A percentile compares a stretch with the other conserved stretches of the same genome.
phyloP scores from a whole-genome alignment of 2,329 filamentous ascomycete species.

The Nemania sp. region DNA sequence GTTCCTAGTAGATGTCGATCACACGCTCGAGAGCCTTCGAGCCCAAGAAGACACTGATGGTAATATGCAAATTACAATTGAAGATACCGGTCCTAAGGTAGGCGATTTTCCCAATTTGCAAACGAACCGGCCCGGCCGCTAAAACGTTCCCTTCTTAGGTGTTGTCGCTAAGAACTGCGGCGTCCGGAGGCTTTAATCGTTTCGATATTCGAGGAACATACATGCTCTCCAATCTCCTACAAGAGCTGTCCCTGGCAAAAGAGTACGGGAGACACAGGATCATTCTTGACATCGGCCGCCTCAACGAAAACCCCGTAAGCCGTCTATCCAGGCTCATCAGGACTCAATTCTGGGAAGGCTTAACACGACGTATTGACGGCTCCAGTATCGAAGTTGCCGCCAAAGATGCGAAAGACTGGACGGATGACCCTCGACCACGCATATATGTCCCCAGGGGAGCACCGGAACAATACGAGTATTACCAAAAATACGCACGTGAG shows the following conservation, averaged over 20 bases:
- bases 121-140: not conserved
- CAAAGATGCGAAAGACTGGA: conserved; percentile 94
- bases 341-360: conserved; percentile 88
- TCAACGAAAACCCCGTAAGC: conserved; percentile 95
- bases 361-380: conserved; percentile 89
- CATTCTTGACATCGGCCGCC: conserved; percentile 83
- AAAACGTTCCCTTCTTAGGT: conserved; percentile 55
- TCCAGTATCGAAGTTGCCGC: conserved; percentile 86
- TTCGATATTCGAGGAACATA: conserved; percentile 95
- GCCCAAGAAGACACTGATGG: conserved; percentile 89
- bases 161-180: conserved; percentile 80
- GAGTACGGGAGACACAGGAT: conserved; percentile 89
- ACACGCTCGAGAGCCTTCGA: conserved; percentile 77
- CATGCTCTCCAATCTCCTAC: conserved; percentile 93
- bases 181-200: conserved; percentile 82
- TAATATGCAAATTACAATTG: conserved; percentile 97
- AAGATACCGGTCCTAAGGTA: conserved; percentile 89
- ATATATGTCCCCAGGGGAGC: conserved; percentile 88
- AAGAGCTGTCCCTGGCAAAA: conserved; percentile 91
- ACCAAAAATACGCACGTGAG: conserved; percentile 76
- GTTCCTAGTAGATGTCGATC: conserved; percentile 85
- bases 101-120: conserved; percentile 8
- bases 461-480: conserved; percentile 89
- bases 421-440: conserved; percentile 80
- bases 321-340: conserved; percentile 84